Conservation (phyloP, 306 rosid species). For the Geum urbanum region DNA sequence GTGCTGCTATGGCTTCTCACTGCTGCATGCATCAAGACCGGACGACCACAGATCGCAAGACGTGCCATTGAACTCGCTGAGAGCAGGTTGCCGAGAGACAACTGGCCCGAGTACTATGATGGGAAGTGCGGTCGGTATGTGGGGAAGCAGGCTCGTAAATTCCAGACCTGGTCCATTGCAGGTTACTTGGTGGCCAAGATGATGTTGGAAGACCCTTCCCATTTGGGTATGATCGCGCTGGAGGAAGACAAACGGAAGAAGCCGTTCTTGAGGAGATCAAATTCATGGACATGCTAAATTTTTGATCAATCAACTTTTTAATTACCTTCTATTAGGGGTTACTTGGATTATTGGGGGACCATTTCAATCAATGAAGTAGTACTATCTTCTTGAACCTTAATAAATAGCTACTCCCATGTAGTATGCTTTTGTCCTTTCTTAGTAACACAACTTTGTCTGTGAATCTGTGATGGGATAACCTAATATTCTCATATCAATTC, state of each 20-base stretch:
- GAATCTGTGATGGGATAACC: not conserved
- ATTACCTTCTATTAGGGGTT: not conserved
- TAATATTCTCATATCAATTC: too few species aligned
- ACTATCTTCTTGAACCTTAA: not conserved
- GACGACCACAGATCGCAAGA: slow-evolving; percentile 73
- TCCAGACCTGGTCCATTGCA: slow-evolving; percentile 74
- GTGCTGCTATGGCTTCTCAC: slow-evolving; percentile 73
- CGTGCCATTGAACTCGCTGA: slow-evolving; percentile 75
- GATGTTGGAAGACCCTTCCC: slow-evolving; percentile 77
- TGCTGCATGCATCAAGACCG: slow-evolving; percentile 69
- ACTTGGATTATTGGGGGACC: not conserved
- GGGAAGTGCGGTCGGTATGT: slow-evolving; percentile 59
- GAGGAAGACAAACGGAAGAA: slow-evolving; percentile 64
- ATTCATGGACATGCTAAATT: slow-evolving; percentile 50
- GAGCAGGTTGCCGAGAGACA: slow-evolving; percentile 51
- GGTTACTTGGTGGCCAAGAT: slow-evolving; percentile 72
- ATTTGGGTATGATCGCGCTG: slow-evolving; percentile 51
- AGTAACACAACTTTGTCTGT: not conserved
- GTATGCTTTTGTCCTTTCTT: slow-evolving; percentile 1
- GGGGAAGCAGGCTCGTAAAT: slow-evolving; percentile 76
- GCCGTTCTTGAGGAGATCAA: slow-evolving; percentile 62
- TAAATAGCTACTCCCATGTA: not conserved
- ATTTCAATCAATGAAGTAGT: not conserved
- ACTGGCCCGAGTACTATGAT: slow-evolving; percentile 77
- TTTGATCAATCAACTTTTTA: not conserved